Base-by-base conservation (phyloP, 768 basidiomycete genomes). In the Lactarius sanguifluus region DNA sequence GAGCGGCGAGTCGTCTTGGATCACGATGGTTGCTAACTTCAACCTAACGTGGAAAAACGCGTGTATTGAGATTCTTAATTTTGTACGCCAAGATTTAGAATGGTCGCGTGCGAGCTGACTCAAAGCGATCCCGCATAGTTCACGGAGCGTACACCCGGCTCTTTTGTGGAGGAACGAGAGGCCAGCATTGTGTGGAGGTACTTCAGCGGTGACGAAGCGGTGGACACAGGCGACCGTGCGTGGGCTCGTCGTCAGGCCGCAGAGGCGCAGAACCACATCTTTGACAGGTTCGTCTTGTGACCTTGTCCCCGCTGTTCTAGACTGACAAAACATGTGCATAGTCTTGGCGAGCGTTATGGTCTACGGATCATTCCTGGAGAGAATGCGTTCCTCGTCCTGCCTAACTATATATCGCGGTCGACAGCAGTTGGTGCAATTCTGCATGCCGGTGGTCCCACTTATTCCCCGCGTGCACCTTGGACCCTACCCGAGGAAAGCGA, bases 241-340 rank as follows among this genome's bases (percentile, higher is more conserved):
- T 95, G 93, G 93, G 93, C 92, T 0, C 83, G 89, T 38, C 79
- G 93, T 25, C 92, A 94, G 73, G 93, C 93, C 1, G 91, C 91
- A 0, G 92, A 94, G 74, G 93, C 93, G 25, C 93, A 94, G 76
- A 95, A 95, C 76, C 93, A 94, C 72, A 91, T 94, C 69, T 94
- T 92, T 73, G 92, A 93, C 75, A 85, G 84, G 85, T 85, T 50
- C n/a, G 34, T 57, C 47, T 13, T 13, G 40, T 57, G 60, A 18
- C 40, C 32, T 56, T 23, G 45, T 3, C 15, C 36, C 28, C 25
- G 52, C n/a, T 23, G 62, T 23, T 20, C 28, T 47, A 20, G 45
- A n/a, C 62, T 65, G 30, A 70, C 47, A 41, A 23, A 38, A 30
- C 41, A 36, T n/a, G 47, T 6, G 5, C 25, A 9, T 56, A 90